Evolutionary conservation across 257 asterid species (phyloP).

Genomic region (Solanum gandarillasii): DNA sequence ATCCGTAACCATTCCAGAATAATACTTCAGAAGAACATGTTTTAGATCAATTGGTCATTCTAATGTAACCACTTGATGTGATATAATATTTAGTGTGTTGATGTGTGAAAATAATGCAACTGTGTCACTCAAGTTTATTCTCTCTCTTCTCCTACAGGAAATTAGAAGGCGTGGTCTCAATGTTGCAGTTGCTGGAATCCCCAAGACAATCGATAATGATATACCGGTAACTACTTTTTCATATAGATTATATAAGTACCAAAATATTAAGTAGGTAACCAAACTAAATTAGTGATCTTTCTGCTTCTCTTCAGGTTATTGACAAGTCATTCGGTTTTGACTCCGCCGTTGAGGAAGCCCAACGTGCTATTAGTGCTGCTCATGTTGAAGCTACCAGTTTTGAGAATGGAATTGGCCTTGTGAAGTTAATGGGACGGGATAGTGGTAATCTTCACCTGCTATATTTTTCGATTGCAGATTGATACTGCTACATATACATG

Average conservation of each 20-base stretch:
- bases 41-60: background rate
- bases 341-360: slow-evolving; percentile 94
- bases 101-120: background rate
- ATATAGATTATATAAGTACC: background rate
- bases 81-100: background rate
- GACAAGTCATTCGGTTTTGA: slow-evolving; percentile 93
- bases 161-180: slow-evolving; percentile 72
- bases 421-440: slow-evolving; percentile 83
- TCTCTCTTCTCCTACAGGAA: slow-evolving; percentile 38
- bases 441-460: slow-evolving; percentile 40
- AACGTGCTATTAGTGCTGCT: slow-evolving; percentile 94
- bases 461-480: too few relatives aligned
- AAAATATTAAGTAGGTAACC: background rate
- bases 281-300: background rate
- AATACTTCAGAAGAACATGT: background rate
- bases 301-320: slow-evolving; percentile 48
- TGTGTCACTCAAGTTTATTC: background rate
- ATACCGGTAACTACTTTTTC: slow-evolving; percentile 47
- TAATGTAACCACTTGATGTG: background rate
- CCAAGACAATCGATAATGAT: slow-evolving; percentile 89
- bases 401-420: slow-evolving; percentile 89
- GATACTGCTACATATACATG: background rate
- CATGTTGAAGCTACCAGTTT: slow-evolving; percentile 93
- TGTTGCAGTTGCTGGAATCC: slow-evolving; percentile 77
- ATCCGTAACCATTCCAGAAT: background rate